These are phyloP conservation scores for Cyberlindnera euphorbiiphila DNA, from an alignment of 805 yeast genomes.

Conservation along the genomic window DNA sequence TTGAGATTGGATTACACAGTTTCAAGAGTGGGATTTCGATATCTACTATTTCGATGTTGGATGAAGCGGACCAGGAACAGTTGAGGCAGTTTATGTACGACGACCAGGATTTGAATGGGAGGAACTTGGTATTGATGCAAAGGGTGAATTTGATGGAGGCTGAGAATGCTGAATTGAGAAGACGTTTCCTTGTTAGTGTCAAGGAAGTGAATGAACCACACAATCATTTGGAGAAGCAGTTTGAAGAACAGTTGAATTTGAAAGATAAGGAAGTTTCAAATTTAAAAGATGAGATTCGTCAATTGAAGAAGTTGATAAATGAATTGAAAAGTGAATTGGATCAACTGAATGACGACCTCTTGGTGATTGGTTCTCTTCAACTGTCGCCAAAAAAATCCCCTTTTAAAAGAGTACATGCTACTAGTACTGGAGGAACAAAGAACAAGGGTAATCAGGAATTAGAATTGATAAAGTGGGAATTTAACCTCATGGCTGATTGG, in stretches of 20 bases:
- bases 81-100: slow-evolving; percentile 21
- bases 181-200: not conserved
- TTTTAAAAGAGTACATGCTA: too few species aligned
- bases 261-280: slow-evolving; percentile 3
- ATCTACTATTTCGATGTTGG: slow-evolving; percentile 11
- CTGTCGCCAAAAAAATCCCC: not conserved
- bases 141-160: slow-evolving; percentile 13
- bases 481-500: slow-evolving; percentile 14
- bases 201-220: not conserved
- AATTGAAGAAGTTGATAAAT: not conserved
- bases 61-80: slow-evolving; percentile 14
- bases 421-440: not conserved
- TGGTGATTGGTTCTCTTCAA: slow-evolving; percentile 2
- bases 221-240: not conserved
- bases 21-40: slow-evolving; percentile 15
- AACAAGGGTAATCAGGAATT: not conserved
- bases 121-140: slow-evolving; percentile 18
- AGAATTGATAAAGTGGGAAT: slow-evolving; percentile 16
- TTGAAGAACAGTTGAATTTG: not conserved
- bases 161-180: slow-evolving; percentile 17
- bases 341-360: slow-evolving; percentile 10
- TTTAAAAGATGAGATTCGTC: not conserved
- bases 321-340: slow-evolving; percentile 5
- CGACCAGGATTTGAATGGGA: slow-evolving; percentile 20
- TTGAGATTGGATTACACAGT: slow-evolving; percentile 20